phyloP scores from a whole-genome alignment of 306 rosid genomes.

The Acacia acuminata region DNA sequence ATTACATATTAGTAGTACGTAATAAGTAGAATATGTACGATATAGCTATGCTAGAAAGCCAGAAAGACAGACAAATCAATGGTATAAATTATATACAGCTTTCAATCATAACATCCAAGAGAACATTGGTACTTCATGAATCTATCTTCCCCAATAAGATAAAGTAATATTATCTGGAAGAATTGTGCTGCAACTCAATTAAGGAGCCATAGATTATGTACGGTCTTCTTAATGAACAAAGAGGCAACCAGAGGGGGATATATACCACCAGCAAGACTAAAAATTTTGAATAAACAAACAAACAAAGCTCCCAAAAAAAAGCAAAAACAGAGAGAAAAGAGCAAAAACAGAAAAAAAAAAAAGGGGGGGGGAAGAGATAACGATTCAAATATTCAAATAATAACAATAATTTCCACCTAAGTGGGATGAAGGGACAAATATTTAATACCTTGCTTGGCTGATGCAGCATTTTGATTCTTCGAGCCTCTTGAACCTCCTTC shows the following conservation, averaged over 20 bases:
- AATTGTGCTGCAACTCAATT: neutral
- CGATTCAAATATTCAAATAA: slow-evolving; percentile 20
- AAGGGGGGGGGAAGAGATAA: no score
- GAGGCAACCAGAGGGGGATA: neutral
- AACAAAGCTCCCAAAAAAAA: no score
- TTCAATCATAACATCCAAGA: neutral
- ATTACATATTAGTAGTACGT: no score
- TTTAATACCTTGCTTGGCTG: slow-evolving; percentile 86
- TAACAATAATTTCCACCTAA: neutral
- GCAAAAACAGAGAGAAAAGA: neutral
- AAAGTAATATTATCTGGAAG: neutral
- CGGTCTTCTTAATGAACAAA: neutral
- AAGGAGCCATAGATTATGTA: neutral
- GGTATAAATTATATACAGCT: no score
- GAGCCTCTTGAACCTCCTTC: slow-evolving; percentile 98
- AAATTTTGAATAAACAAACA: neutral
- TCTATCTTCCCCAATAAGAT: neutral
- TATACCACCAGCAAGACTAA: neutral
- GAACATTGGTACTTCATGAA: neutral
- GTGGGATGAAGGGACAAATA: slow-evolving; percentile 13
- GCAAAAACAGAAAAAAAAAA: no score
- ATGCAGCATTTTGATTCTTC: slow-evolving; percentile 93
- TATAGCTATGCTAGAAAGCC: slow-evolving; percentile 15
- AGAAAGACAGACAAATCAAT: neutral
- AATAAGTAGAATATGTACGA: neutral